These are phyloP conservation scores for Aspergillus fumigatiaffinis DNA, from an alignment of 2,329 filamentous ascomycete species.

Conservation along the genomic window DNA sequence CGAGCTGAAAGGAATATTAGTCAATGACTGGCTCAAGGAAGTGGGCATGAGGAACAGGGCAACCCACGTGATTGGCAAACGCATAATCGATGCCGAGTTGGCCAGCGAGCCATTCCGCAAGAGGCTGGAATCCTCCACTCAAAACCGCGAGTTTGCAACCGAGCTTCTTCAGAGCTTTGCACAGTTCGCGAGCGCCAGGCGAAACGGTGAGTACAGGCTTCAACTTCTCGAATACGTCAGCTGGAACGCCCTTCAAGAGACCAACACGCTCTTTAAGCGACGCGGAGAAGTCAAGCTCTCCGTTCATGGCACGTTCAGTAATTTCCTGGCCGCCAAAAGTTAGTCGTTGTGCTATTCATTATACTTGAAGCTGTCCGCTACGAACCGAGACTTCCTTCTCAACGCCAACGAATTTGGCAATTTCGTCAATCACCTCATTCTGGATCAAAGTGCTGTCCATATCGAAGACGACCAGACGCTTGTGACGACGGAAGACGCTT, in stretches of 20 bases:
- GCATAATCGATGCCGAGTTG: slow-evolving; percentile 83
- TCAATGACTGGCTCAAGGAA: background rate
- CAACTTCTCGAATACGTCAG: slow-evolving; percentile 73
- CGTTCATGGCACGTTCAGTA: slow-evolving; percentile 90
- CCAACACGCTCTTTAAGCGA: slow-evolving; percentile 77
- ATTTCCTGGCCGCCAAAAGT: slow-evolving; percentile 55
- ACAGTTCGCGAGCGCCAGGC: slow-evolving; percentile 70
- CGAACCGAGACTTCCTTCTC: slow-evolving; percentile 68
- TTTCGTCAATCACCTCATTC: slow-evolving; percentile 95
- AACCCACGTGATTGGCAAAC: slow-evolving; percentile 72
- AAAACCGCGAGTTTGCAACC: slow-evolving; percentile 87
- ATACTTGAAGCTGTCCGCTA: slow-evolving; percentile 18
- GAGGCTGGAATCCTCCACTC: slow-evolving; percentile 85
- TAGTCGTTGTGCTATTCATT: background rate
- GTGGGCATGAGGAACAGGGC: background rate
- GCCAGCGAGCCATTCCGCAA: slow-evolving; percentile 80
- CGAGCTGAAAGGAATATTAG: slow-evolving; percentile 34
- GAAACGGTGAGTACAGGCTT: slow-evolving; percentile 74
- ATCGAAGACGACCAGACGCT: slow-evolving; percentile 88
- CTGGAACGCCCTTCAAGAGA: slow-evolving; percentile 75
- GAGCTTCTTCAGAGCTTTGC: slow-evolving; percentile 68
- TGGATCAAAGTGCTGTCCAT: slow-evolving; percentile 98
- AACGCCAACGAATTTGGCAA: slow-evolving; percentile 80
- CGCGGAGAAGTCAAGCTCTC: slow-evolving; percentile 85
- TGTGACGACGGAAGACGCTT: slow-evolving; percentile 70